A percentile compares a stretch with the other conserved stretches of the same genome.
phyloP scores from a whole-genome alignment of 306 rosid genomes.

The Rosa multiflora region DNA sequence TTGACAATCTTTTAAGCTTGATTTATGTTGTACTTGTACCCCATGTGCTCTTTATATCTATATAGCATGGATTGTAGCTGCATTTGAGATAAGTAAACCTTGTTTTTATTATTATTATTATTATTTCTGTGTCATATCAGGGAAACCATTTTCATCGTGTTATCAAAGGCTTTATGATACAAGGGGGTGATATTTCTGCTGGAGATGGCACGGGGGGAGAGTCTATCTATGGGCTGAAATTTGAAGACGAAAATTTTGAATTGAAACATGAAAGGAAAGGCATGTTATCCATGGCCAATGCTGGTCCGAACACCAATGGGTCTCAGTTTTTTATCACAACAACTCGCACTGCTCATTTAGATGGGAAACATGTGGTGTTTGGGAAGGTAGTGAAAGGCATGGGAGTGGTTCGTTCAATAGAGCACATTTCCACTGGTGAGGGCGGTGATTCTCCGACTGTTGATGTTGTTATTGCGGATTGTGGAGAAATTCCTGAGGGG shows the following conservation, averaged over 20 bases:
- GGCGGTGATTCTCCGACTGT: conserved; percentile 48
- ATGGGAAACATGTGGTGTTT: conserved; percentile 90
- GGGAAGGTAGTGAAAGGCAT: conserved; percentile 85
- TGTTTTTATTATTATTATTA: conserved; percentile 11
- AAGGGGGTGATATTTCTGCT: conserved; percentile 92
- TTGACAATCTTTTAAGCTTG: too few relatives aligned
- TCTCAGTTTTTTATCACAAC: conserved; percentile 91
- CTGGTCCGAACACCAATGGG: conserved; percentile 79
- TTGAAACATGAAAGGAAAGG: conserved; percentile 94
- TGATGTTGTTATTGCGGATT: conserved; percentile 58
- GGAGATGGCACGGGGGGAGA: conserved; percentile 96
- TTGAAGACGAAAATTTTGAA: conserved; percentile 85
- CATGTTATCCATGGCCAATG: conserved; percentile 88
- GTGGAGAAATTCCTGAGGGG: conserved; percentile 76
- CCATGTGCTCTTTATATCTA: background rate
- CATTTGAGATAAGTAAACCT: background rate
- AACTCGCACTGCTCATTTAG: conserved; percentile 77
- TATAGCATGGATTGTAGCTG: background rate
- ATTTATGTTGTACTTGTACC: background rate
- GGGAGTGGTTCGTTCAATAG: conserved; percentile 84
- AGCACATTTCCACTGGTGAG: conserved; percentile 50
- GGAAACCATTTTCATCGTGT: conserved; percentile 81
- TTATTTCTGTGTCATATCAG: conserved; percentile 37
- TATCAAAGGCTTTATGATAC: conserved; percentile 76
- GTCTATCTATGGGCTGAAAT: conserved; percentile 76